A percentile compares a stretch with the other conserved stretches of the same genome.
Evolutionary conservation across 495 filamentous ascomycete genomes (phyloP).

Genomic region (Penicillium soppii): DNA sequence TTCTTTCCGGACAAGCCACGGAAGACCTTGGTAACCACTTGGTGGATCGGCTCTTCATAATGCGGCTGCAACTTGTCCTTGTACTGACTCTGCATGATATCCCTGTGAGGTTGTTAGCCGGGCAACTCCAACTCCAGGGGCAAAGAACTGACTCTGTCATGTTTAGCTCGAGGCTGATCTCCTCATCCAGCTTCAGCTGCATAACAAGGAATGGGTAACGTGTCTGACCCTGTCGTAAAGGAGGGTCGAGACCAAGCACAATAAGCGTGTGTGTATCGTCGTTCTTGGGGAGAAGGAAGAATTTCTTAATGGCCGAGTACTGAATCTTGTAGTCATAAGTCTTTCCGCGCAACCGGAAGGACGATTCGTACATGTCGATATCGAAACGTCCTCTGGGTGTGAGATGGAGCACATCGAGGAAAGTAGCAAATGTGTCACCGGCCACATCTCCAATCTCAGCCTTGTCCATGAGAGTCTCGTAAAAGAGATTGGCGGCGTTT

Average conservation of each 20-base stretch:
- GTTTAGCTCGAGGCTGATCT: conserved; percentile 94
- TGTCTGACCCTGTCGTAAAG: conserved; percentile 95
- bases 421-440: conserved; percentile 95
- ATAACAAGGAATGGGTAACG: conserved; percentile 98
- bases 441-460: conserved; percentile 99
- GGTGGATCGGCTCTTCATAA: conserved; percentile 89
- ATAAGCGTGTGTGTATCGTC: conserved; percentile 95
- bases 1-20: conserved; percentile 91
- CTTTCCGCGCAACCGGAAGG: conserved; percentile 96
- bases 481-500: conserved; percentile 92
- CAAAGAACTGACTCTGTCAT: conserved; percentile 75
- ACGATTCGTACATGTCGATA: conserved; percentile 99
- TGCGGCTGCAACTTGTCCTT: conserved; percentile 80
- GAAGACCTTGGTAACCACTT: conserved; percentile 92
- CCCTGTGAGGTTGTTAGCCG: conserved; percentile 30
- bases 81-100: conserved; percentile 76
- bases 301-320: conserved; percentile 96
- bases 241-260: conserved; percentile 92
- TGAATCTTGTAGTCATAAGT: conserved; percentile 99
- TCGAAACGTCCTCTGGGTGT: conserved; percentile 99
- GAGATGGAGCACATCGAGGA: conserved; percentile 94
- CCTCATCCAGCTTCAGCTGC: conserved; percentile 98
- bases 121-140: background rate
- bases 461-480: conserved; percentile 97
- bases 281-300: conserved; percentile 95